phyloP scores from a whole-genome alignment of 371 early-diverging fungal species.

The Chytridiales sp. region DNA sequence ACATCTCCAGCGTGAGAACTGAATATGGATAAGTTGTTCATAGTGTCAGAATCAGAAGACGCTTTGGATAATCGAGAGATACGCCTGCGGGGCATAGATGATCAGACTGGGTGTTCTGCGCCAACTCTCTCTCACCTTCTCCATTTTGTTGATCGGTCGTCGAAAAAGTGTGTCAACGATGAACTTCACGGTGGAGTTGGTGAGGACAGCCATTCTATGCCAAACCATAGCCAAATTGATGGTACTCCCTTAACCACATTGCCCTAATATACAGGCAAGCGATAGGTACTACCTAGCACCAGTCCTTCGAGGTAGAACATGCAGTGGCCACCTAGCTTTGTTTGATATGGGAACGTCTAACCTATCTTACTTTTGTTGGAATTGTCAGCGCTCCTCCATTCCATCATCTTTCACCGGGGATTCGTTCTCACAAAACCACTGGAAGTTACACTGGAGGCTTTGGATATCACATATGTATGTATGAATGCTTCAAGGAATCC shows the following conservation, averaged over 20 bases:
- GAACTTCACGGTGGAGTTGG: constrained; percentile 18
- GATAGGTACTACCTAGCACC: constrained; percentile 61
- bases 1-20: constrained; percentile 40
- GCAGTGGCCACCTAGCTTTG: background rate
- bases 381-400: constrained; percentile 67
- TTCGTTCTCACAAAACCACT: constrained; percentile 73
- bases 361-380: background rate
- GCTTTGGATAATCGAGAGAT: no score
- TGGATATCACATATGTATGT: constrained; percentile 73
- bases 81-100: background rate
- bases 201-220: background rate
- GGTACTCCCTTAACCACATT: background rate
- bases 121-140: background rate
- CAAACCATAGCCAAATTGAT: background rate
- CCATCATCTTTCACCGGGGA: constrained; percentile 81
- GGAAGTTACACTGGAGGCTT: constrained; percentile 59
- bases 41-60: no score
- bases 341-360: background rate
- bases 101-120: background rate
- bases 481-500: no score
- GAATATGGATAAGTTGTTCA: no score
- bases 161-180: background rate
- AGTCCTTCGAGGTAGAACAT: constrained; percentile 60
- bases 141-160: background rate
- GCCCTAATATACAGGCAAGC: constrained; percentile 55